These are phyloP conservation scores for Daedalea quercina DNA, from an alignment of 768 basidiomycete genomes.

Conservation along the genomic window DNA sequence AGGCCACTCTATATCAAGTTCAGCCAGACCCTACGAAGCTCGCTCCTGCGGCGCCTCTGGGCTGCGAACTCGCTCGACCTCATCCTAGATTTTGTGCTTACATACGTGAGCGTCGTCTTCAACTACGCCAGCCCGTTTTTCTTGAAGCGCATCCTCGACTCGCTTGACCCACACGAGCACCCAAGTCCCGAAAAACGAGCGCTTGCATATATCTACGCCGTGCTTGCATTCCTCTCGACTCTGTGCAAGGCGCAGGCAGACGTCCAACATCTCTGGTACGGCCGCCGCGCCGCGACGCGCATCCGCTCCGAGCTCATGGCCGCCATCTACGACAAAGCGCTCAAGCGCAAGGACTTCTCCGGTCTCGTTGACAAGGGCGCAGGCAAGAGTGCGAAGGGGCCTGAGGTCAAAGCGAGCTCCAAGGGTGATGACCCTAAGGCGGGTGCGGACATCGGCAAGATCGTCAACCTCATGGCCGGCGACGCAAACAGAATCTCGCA, in stretches of 20 bases:
- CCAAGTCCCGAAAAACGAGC: constrained; percentile 45
- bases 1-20: constrained; percentile 55
- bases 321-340: constrained; percentile 81
- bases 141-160: constrained; percentile 68
- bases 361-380: constrained; percentile 58
- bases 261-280: constrained; percentile 73
- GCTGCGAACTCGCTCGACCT: constrained; percentile 42
- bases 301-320: constrained; percentile 80
- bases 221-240: constrained; percentile 62
- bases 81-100: constrained; percentile 57
- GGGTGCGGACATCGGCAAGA: constrained; percentile 84
- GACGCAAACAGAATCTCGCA: constrained; percentile 59
- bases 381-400: constrained; percentile 25
- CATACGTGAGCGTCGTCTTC: constrained; percentile 62
- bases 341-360: constrained; percentile 78
- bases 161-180: constrained; percentile 33
- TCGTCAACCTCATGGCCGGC: constrained; percentile 84
- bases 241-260: constrained; percentile 60
- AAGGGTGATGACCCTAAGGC: constrained; percentile 51
- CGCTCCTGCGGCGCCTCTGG: constrained; percentile 38
- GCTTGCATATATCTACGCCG: constrained; percentile 71
- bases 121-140: constrained; percentile 84
- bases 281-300: constrained; percentile 67
- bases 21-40: constrained; percentile 23
- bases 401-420: constrained; percentile 18